These are phyloP conservation scores for Suillus placidus DNA, from an alignment of 768 basidiomycete species.

Conservation along the genomic window DNA sequence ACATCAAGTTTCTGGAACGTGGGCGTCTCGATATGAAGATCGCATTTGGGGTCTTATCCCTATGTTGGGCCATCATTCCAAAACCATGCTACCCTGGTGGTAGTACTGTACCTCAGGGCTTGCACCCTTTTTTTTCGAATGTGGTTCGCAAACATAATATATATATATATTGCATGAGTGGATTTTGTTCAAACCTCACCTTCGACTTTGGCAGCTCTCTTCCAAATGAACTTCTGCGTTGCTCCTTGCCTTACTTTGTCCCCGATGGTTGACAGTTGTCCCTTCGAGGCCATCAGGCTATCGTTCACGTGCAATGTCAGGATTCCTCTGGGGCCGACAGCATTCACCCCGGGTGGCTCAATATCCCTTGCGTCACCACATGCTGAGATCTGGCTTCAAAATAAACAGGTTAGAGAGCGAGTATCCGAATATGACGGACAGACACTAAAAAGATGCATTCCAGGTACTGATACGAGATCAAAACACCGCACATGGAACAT, in stretches of 20 bases:
- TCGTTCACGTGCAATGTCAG: slow-evolving; percentile 32
- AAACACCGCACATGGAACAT: slow-evolving; percentile 50
- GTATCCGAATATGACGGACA: slow-evolving; percentile 2
- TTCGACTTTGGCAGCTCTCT: background rate
- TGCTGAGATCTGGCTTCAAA: slow-evolving; percentile 50
- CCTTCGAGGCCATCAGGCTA: slow-evolving; percentile 41
- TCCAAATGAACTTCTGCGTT: slow-evolving; percentile 28
- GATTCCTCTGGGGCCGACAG: slow-evolving; percentile 37
- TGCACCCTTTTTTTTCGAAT: slow-evolving; percentile 4
- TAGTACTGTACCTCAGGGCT: slow-evolving; percentile 2
- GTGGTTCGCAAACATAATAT: slow-evolving; percentile 1
- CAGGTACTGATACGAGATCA: slow-evolving; percentile 53
- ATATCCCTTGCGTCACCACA: slow-evolving; percentile 46
- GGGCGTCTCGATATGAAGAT: background rate
- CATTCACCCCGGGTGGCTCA: slow-evolving; percentile 32
- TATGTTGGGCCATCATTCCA: background rate
- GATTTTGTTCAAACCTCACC: background rate
- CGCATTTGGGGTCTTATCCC: slow-evolving; percentile 5
- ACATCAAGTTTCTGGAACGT: slow-evolving; percentile 3
- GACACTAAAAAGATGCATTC: slow-evolving; percentile 15
- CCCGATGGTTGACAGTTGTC: slow-evolving; percentile 40
- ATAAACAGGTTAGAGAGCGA: slow-evolving; percentile 39
- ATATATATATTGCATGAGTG: background rate
- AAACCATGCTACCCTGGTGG: background rate
- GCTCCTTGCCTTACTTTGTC: slow-evolving; percentile 37